These are phyloP conservation scores for Oenanthe sinensis DNA, from an alignment of 129 eudicot species.

Conservation along the genomic window DNA sequence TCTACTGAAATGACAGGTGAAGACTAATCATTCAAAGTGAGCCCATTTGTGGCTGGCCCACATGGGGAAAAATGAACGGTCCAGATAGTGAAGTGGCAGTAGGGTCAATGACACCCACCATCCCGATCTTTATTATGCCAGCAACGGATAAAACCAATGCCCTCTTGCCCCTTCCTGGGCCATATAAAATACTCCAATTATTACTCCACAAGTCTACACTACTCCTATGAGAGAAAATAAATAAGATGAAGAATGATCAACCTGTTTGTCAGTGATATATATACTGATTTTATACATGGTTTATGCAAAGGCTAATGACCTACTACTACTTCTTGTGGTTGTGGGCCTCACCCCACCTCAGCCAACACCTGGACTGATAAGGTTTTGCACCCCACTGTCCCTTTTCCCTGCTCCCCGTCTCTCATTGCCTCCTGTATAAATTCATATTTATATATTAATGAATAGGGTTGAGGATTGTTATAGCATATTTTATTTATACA, in stretches of 20 bases:
- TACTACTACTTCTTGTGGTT: no score
- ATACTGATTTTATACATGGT: constrained; percentile 29
- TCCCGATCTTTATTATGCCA: constrained; percentile 42
- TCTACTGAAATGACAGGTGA: constrained; percentile 20
- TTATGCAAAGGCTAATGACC: constrained; percentile 25
- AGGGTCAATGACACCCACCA: constrained; percentile 56
- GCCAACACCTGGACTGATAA: constrained; percentile 88
- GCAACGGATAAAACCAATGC: constrained; percentile 17
- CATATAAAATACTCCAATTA: background rate
- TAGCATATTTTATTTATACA: no score
- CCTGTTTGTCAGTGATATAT: constrained; percentile 57
- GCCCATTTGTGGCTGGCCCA: constrained; percentile 27
- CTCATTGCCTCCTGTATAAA: background rate
- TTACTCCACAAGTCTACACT: no score
- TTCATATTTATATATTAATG: no score
- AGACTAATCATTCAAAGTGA: constrained; percentile 48
- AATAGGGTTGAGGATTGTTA: no score
- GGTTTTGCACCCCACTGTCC: constrained; percentile 55
- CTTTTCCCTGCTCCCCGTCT: constrained; percentile 30
- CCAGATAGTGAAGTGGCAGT: constrained; percentile 52
- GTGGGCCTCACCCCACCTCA: constrained; percentile 58
- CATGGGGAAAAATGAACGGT: constrained; percentile 23
- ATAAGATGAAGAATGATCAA: constrained; percentile 48
- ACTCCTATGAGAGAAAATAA: background rate
- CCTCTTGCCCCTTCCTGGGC: constrained; percentile 14